Evolutionary conservation across 495 filamentous ascomycete species (phyloP).

Genomic region (Schizothecium vesticola): DNA sequence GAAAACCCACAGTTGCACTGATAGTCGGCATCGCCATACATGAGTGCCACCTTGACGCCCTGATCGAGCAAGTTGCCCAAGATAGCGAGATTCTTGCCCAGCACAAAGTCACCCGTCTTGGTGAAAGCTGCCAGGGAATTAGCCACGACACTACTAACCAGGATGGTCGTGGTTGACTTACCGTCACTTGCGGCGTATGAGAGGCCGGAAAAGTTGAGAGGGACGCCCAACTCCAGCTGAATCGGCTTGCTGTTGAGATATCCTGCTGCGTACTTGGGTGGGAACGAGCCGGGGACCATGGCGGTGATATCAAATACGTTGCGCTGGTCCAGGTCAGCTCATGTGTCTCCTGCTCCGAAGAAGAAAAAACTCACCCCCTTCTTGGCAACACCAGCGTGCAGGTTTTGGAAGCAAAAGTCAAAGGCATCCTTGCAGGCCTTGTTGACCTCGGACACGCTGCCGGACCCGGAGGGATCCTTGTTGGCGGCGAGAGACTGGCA

Average conservation of each 20-base stretch:
- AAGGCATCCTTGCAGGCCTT: background rate
- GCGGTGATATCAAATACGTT: slow-evolving; percentile 49
- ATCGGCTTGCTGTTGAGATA: slow-evolving; percentile 52
- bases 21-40: slow-evolving; percentile 58
- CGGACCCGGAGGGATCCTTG: background rate
- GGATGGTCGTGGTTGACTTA: background rate
- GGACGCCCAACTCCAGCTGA: slow-evolving; percentile 53
- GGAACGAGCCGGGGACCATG: slow-evolving; percentile 47
- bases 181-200: background rate
- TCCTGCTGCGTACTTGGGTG: slow-evolving; percentile 47
- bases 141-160: slow-evolving; percentile 23
- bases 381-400: background rate
- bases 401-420: background rate
- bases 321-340: background rate
- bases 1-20: slow-evolving; percentile 39
- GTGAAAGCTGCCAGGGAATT: slow-evolving; percentile 37
- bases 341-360: too few relatives aligned
- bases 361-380: background rate
- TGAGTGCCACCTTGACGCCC: slow-evolving; percentile 53
- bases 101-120: slow-evolving; percentile 17
- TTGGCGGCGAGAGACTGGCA: background rate
- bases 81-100: slow-evolving; percentile 43
- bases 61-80: slow-evolving; percentile 48
- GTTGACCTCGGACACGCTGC: slow-evolving; percentile 4
- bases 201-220: slow-evolving; percentile 51